phyloP scores from a whole-genome alignment of 768 basidiomycete genomes.

The Suillus brevipes region DNA sequence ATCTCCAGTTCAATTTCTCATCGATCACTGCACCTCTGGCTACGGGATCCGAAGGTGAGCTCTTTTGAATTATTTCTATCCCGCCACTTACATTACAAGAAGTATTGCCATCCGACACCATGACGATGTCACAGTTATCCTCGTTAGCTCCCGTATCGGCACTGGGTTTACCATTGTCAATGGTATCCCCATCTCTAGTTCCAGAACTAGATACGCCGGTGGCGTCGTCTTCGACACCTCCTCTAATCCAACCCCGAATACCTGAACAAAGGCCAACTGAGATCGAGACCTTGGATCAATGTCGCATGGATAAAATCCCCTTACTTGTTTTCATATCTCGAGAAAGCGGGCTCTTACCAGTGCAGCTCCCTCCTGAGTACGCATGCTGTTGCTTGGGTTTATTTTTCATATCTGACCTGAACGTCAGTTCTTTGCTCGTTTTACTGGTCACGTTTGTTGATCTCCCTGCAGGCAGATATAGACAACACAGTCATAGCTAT shows the following conservation, averaged over 20 bases:
- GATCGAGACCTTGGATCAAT: conserved; percentile 41
- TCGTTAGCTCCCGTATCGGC: background rate
- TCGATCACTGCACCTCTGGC: no score
- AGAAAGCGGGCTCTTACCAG: conserved; percentile 27
- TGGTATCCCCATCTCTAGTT: background rate
- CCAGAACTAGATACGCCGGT: background rate
- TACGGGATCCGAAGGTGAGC: background rate
- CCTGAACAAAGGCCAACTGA: conserved; percentile 38
- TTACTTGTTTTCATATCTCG: conserved; percentile 42
- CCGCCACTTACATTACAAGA: background rate
- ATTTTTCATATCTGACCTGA: conserved; percentile 43
- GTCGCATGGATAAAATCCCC: conserved; percentile 39
- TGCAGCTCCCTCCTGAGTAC: conserved; percentile 36
- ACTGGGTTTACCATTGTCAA: no score
- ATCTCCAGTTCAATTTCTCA: background rate
- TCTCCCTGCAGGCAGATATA: conserved; percentile 19
- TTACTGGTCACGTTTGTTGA: conserved; percentile 7
- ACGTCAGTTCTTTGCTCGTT: conserved; percentile 25
- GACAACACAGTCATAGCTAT: background rate
- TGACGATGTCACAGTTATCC: background rate
- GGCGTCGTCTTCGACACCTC: background rate
- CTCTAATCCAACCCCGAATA: background rate
- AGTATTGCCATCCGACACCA: background rate
- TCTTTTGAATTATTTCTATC: background rate
- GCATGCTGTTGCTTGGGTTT: conserved; percentile 47